Evolutionary conservation across 1,139 yeast species (phyloP).

Genomic region (Protomyces arabidopsidicola): DNA sequence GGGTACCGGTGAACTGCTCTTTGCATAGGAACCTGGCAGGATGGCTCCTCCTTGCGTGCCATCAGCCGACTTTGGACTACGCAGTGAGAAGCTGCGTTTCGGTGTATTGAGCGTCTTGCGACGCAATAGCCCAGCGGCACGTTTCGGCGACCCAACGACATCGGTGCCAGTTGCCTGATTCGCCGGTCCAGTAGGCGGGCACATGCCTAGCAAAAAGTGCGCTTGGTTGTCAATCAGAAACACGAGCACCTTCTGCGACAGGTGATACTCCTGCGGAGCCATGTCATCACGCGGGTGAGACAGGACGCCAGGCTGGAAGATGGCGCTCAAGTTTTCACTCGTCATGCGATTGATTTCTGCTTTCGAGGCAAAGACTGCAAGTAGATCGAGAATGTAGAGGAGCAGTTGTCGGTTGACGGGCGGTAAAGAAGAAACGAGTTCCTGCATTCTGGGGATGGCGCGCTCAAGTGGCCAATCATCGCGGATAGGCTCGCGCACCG

Average conservation of each 20-base stretch:
- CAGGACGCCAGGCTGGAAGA: conserved; percentile 89
- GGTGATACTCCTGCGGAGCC: conserved; percentile 84
- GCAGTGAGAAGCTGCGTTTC: not conserved
- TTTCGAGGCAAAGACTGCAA: conserved; percentile 79
- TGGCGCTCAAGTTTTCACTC: conserved; percentile 86
- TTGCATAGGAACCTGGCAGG: not conserved
- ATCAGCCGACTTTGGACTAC: not conserved
- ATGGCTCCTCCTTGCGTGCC: not conserved
- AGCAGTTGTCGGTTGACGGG: conserved; percentile 69
- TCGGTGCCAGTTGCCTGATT: not conserved
- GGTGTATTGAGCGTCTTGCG: conserved; percentile 13
- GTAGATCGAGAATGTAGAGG: conserved; percentile 80
- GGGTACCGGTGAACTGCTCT: not conserved
- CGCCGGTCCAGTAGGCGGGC: conserved; percentile 1
- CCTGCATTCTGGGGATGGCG: conserved; percentile 51
- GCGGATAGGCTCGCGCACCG: conserved; percentile 63
- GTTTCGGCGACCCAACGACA: not conserved
- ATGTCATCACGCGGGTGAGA: conserved; percentile 91
- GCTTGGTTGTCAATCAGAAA: conserved; percentile 68
- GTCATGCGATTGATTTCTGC: conserved; percentile 82
- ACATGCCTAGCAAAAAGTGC: conserved; percentile 30
- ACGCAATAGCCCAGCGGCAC: not conserved
- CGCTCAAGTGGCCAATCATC: conserved; percentile 28
- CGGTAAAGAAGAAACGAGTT: conserved; percentile 63
- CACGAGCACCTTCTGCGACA: conserved; percentile 81